These are phyloP conservation scores for Pseudogymnoascus sp. DNA, from an alignment of 2,329 filamentous ascomycete genomes.

Conservation along the genomic window DNA sequence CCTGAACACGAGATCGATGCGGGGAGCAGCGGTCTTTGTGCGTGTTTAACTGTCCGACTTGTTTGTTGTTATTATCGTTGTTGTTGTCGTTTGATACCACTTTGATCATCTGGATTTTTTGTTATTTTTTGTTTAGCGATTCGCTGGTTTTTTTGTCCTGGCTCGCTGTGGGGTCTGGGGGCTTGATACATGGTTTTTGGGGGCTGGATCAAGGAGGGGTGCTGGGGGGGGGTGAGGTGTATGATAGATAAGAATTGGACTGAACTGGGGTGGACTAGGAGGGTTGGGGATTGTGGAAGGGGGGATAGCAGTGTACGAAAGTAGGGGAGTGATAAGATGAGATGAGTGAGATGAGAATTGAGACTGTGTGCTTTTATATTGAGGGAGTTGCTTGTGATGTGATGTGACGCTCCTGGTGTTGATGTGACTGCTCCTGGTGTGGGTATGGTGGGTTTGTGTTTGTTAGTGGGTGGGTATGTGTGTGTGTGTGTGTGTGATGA, in stretches of 20 bases:
- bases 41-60: background rate
- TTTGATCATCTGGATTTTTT: slow-evolving; percentile 3
- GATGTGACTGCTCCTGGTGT: background rate
- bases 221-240: background rate
- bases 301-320: background rate
- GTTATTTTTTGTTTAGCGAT: background rate
- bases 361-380: background rate
- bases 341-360: background rate
- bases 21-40: background rate
- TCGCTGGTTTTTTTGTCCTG: background rate
- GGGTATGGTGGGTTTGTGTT: background rate
- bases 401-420: background rate
- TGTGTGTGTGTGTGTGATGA: background rate
- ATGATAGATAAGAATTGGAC: background rate
- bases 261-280: background rate
- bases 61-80: background rate
- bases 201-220: background rate
- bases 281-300: background rate
- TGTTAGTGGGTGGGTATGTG: background rate
- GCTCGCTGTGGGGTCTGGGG: background rate
- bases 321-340: background rate
- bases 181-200: background rate
- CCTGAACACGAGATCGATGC: background rate
- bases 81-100: slow-evolving; percentile 5
- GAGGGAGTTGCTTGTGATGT: background rate